phyloP scores from a whole-genome alignment of 805 yeast genomes.

The Myxozyma nipponensis region DNA sequence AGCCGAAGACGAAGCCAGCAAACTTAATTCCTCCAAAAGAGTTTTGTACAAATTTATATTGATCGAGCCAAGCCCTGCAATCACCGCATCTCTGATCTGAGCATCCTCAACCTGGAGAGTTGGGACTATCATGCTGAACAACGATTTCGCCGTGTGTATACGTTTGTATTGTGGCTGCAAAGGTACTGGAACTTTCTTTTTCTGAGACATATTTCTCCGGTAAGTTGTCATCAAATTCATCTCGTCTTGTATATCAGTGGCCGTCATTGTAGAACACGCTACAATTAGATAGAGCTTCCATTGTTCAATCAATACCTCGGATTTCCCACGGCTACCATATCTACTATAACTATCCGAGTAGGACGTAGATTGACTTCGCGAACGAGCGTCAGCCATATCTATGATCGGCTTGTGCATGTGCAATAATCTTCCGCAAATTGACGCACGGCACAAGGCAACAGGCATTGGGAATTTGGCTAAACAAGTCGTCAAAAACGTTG shows the following conservation, averaged over 20 bases:
- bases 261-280: constrained; percentile 86
- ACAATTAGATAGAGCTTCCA: constrained; percentile 87
- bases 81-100: constrained; percentile 76
- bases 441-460: constrained; percentile 86
- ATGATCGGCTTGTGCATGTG: constrained; percentile 52
- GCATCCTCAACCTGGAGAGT: constrained; percentile 66
- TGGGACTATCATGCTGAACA: constrained; percentile 84
- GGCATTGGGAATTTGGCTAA: constrained; percentile 86
- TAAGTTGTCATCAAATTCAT: constrained; percentile 66
- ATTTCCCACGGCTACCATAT: constrained; percentile 42
- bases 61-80: constrained; percentile 83
- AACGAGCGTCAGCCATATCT: constrained; percentile 32
- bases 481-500: constrained; percentile 64
- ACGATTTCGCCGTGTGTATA: constrained; percentile 85
- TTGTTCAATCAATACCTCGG: constrained; percentile 68
- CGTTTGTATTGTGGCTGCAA: constrained; percentile 47
- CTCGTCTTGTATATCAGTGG: constrained; percentile 75
- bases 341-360: constrained; percentile 25
- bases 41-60: constrained; percentile 86
- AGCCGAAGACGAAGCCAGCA: constrained; percentile 6
- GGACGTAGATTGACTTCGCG: constrained; percentile 14
- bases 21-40: constrained; percentile 51
- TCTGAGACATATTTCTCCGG: constrained; percentile 71
- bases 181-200: constrained; percentile 13
- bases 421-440: constrained; percentile 82